phyloP scores from a whole-genome alignment of 2,329 filamentous ascomycete species.

The Aspergillus luchuensis region DNA sequence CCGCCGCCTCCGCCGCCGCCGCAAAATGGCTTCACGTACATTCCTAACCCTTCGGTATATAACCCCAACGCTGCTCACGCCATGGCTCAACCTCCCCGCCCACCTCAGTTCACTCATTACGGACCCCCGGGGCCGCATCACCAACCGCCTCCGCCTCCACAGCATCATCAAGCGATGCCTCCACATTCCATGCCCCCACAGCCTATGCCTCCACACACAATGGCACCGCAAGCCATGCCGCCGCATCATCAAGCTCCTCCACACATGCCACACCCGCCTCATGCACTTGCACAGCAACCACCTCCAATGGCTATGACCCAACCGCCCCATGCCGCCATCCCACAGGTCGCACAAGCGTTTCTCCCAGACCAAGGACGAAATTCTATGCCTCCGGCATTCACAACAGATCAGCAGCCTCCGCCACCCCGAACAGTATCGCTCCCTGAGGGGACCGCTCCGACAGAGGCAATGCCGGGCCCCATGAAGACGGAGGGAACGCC shows the following conservation, averaged over 20 bases:
- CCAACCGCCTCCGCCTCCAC: slow-evolving; percentile 30
- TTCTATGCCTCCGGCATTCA: slow-evolving; percentile 71
- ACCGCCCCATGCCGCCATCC: slow-evolving; percentile 44
- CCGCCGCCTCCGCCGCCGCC: slow-evolving; percentile 58
- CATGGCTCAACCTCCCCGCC: slow-evolving; percentile 50
- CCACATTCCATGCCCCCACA: slow-evolving; percentile 27
- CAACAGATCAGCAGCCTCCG: slow-evolving; percentile 62
- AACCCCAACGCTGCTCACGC: slow-evolving; percentile 61
- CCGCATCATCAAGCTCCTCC: slow-evolving; percentile 41
- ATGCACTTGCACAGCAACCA: slow-evolving; percentile 30
- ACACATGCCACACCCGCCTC: slow-evolving; percentile 46
- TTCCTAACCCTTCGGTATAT: slow-evolving; percentile 84
- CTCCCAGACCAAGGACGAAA: slow-evolving; percentile 75
- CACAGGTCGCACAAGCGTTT: slow-evolving; percentile 67
- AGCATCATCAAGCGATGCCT: slow-evolving; percentile 30
- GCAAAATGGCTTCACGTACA: slow-evolving; percentile 75
- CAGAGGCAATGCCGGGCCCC: slow-evolving; percentile 52
- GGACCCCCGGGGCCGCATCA: slow-evolving; percentile 42
- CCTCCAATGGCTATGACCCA: slow-evolving; percentile 33
- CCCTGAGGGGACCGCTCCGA: slow-evolving; percentile 54
- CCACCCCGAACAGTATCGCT: slow-evolving; percentile 64
- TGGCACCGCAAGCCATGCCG: slow-evolving; percentile 46
- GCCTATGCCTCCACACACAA: slow-evolving; percentile 38
- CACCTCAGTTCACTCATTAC: slow-evolving; percentile 45
- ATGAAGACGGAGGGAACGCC: slow-evolving; percentile 45